phyloP scores from a whole-genome alignment of 148 eudicot species.

The Dysphania ambrosioides region DNA sequence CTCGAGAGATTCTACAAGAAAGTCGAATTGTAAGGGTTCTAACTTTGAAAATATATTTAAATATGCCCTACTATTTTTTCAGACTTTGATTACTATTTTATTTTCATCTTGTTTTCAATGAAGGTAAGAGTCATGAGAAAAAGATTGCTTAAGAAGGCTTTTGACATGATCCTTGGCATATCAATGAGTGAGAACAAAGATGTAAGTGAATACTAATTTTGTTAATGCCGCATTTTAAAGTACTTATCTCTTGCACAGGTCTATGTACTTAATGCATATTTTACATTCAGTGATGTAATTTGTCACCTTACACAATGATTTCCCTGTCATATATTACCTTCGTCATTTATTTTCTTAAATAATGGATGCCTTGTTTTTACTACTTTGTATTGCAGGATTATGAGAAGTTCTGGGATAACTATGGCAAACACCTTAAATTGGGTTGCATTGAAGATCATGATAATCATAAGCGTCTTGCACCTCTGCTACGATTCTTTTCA shows the following conservation, averaged over 20 bases:
- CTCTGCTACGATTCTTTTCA: slow-evolving; percentile 86
- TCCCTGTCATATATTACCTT: not conserved
- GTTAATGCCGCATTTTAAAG: not conserved
- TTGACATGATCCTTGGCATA: slow-evolving; percentile 95
- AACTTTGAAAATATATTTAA: not conserved
- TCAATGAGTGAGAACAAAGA: slow-evolving; percentile 83
- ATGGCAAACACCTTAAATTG: slow-evolving; percentile 83
- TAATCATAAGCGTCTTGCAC: slow-evolving; percentile 93
- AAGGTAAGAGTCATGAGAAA: slow-evolving; percentile 91
- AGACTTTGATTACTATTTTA: not conserved
- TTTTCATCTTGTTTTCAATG: slow-evolving; percentile 19
- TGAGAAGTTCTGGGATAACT: slow-evolving; percentile 87
- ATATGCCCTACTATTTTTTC: not conserved
- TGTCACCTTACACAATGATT: not conserved
- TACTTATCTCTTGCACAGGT: not conserved
- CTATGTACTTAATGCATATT: not conserved
- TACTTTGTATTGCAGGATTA: slow-evolving; percentile 54
- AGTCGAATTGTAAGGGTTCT: slow-evolving; percentile 78
- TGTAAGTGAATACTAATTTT: slow-evolving; percentile 35
- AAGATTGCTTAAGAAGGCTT: slow-evolving; percentile 88
- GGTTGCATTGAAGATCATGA: slow-evolving; percentile 92
- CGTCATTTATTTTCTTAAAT: slow-evolving; percentile 4
- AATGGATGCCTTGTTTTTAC: not conserved
- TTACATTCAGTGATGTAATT: not conserved
- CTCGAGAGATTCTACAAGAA: slow-evolving; percentile 98